A percentile compares a stretch with the other conserved stretches of the same genome.
These are phyloP conservation scores for Pleurotus citrinopileatus DNA, from an alignment of 768 basidiomycete species.

Conservation along the genomic window DNA sequence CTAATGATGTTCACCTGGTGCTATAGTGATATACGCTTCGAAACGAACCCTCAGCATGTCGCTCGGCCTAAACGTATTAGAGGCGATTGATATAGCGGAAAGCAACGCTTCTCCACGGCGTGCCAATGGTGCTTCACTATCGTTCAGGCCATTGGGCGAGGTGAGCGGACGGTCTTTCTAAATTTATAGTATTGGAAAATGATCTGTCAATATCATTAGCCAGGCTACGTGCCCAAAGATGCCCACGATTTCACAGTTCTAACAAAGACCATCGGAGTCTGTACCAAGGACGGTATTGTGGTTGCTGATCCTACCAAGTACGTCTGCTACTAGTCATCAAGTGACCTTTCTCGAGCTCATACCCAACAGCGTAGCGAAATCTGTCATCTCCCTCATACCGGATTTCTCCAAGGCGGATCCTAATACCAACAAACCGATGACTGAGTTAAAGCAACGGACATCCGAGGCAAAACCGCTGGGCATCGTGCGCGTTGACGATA, in stretches of 20 bases:
- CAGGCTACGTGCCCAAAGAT: slow-evolving; percentile 71
- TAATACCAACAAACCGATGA: slow-evolving; percentile 36
- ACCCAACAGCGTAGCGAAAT: slow-evolving; percentile 36
- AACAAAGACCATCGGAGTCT: slow-evolving; percentile 61
- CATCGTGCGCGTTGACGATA: slow-evolving; percentile 48
- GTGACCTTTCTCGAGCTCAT: not conserved
- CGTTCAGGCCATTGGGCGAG: slow-evolving; percentile 65
- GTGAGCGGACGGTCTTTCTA: slow-evolving; percentile 46
- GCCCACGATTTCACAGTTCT: slow-evolving; percentile 59
- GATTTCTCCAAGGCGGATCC: slow-evolving; percentile 41
- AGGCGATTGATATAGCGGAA: slow-evolving; percentile 45
- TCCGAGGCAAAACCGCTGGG: slow-evolving; percentile 65
- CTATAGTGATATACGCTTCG: slow-evolving; percentile 63
- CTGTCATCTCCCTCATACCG: slow-evolving; percentile 51
- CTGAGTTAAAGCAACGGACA: slow-evolving; percentile 55
- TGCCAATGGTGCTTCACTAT: slow-evolving; percentile 25
- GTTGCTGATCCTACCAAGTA: slow-evolving; percentile 71
- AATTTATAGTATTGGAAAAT: slow-evolving; percentile 1
- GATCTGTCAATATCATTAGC: slow-evolving; percentile 30
- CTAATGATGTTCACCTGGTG: not conserved
- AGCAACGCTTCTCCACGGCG: slow-evolving; percentile 33
- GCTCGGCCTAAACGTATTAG: slow-evolving; percentile 52
- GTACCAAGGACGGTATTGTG: slow-evolving; percentile 60
- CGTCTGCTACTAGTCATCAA: slow-evolving; percentile 18
- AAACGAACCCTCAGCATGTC: slow-evolving; percentile 61